Conservation (phyloP, 805 yeast species). For the Nakazawaea ambrosiae region DNA sequence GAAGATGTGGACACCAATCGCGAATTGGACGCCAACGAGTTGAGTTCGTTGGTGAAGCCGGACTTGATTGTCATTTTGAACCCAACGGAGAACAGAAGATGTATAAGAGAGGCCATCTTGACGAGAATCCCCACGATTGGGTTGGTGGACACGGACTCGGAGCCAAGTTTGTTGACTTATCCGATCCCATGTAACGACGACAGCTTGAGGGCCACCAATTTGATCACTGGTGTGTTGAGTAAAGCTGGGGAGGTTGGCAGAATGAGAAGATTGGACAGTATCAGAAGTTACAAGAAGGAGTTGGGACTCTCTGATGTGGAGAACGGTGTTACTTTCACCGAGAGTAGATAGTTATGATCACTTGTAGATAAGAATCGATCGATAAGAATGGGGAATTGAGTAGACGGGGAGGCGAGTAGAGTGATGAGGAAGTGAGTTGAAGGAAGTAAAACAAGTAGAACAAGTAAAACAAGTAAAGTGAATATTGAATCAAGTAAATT, state of each 20-base stretch:
- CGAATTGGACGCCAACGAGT: conserved; percentile 41
- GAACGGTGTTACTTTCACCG: conserved; percentile 9
- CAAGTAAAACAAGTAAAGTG: too few relatives aligned
- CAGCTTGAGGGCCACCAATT: conserved; percentile 70
- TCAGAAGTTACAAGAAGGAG: conserved; percentile 23
- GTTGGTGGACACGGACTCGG: conserved; percentile 88
- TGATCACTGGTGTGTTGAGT: conserved; percentile 77
- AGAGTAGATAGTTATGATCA: conserved; percentile 1
- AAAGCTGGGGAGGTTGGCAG: conserved; percentile 81
- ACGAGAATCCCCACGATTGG: conserved; percentile 90
- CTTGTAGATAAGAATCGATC: conserved; percentile 6
- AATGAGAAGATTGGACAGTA: conserved; percentile 41
- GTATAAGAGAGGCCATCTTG: conserved; percentile 74
- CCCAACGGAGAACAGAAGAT: conserved; percentile 79
- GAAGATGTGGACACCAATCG: conserved; percentile 61
- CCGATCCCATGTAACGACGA: conserved; percentile 97
- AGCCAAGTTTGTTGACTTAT: conserved; percentile 83
- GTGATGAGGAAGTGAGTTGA: too few relatives aligned
- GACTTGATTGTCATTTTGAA: conserved; percentile 83
- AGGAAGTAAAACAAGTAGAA: too few relatives aligned
- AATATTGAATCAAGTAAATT: too few relatives aligned
- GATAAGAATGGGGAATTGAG: too few relatives aligned
- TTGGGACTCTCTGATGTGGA: conserved; percentile 19
- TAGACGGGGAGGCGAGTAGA: too few relatives aligned
- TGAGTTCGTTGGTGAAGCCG: conserved; percentile 63